phyloP scores from a whole-genome alignment of 2,329 filamentous ascomycete species.

The Lecanicillium sp. region DNA sequence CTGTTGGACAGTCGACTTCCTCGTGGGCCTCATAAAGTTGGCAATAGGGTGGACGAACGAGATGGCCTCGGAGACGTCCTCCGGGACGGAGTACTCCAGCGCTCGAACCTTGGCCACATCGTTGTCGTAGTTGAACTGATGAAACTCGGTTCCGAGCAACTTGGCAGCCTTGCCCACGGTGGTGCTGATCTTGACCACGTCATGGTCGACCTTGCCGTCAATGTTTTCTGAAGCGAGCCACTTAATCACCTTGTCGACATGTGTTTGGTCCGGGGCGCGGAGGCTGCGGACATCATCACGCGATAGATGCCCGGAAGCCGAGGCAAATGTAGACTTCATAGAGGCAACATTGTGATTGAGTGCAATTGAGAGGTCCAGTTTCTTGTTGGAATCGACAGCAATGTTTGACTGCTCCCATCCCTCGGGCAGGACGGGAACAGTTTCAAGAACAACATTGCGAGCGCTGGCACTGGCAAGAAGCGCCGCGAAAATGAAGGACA shows the following conservation, averaged over 20 bases:
- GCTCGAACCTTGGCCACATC: slow-evolving; percentile 22
- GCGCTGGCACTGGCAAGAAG: slow-evolving; percentile 5
- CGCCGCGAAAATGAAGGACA: slow-evolving; percentile 2
- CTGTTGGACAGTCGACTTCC: slow-evolving; percentile 2
- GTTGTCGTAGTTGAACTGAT: slow-evolving; percentile 23
- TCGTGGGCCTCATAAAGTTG: slow-evolving; percentile 24
- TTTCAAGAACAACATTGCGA: slow-evolving; percentile 8
- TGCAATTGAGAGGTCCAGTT: slow-evolving; percentile 4
- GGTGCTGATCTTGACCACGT: slow-evolving; percentile 24
- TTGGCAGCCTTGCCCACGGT: slow-evolving; percentile 21
- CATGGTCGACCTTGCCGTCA: slow-evolving; percentile 15
- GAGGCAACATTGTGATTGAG: slow-evolving; percentile 3
- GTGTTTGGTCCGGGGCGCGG: neutral
- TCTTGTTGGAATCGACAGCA: neutral
- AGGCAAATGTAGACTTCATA: slow-evolving; percentile 1
- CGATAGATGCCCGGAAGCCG: slow-evolving; percentile 1
- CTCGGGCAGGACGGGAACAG: slow-evolving; percentile 3
- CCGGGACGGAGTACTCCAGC: slow-evolving; percentile 26
- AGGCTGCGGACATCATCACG: slow-evolving; percentile 3
- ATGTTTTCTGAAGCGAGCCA: slow-evolving; percentile 26
- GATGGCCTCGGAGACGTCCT: slow-evolving; percentile 18
- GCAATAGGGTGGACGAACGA: slow-evolving; percentile 30
- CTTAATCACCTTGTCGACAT: slow-evolving; percentile 17
- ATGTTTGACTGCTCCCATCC: slow-evolving; percentile 5
- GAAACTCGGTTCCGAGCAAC: slow-evolving; percentile 21